These are phyloP conservation scores for Lenwebbia sp. DNA, from an alignment of 345 rosid genomes.

Conservation along the genomic window DNA sequence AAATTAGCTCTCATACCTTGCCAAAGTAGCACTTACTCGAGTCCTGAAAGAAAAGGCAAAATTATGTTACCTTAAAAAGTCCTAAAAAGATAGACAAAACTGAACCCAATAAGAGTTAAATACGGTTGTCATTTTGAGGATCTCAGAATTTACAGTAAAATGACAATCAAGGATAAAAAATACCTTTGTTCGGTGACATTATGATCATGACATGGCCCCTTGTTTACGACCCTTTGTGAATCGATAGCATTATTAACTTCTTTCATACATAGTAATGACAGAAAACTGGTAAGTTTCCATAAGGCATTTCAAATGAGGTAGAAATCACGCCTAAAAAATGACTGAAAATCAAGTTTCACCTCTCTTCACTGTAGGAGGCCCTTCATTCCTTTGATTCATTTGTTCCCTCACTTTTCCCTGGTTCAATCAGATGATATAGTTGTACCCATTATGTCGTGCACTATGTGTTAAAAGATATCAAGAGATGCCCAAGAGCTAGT, in stretches of 20 bases:
- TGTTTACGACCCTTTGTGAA: slow-evolving; percentile 17
- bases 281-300: slow-evolving; percentile 12
- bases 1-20: slow-evolving; percentile 23
- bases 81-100: background rate
- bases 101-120: background rate
- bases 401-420: slow-evolving; percentile 35
- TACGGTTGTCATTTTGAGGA: background rate
- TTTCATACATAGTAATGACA: slow-evolving; percentile 9
- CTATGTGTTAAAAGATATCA: background rate
- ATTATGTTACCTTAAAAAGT: background rate
- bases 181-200: slow-evolving; percentile 33
- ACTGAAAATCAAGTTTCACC: slow-evolving; percentile 22
- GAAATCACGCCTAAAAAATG: background rate
- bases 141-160: background rate
- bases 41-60: background rate
- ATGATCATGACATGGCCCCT: slow-evolving; percentile 24
- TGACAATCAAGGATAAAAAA: background rate
- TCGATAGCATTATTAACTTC: slow-evolving; percentile 7
- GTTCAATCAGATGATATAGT: background rate
- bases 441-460: background rate
- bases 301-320: background rate
- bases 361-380: slow-evolving; percentile 16
- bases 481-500: background rate
- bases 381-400: slow-evolving; percentile 14
- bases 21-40: slow-evolving; percentile 1